phyloP scores from a whole-genome alignment of 2,329 filamentous ascomycete species.

The Tolypocladium ovalisporum region DNA sequence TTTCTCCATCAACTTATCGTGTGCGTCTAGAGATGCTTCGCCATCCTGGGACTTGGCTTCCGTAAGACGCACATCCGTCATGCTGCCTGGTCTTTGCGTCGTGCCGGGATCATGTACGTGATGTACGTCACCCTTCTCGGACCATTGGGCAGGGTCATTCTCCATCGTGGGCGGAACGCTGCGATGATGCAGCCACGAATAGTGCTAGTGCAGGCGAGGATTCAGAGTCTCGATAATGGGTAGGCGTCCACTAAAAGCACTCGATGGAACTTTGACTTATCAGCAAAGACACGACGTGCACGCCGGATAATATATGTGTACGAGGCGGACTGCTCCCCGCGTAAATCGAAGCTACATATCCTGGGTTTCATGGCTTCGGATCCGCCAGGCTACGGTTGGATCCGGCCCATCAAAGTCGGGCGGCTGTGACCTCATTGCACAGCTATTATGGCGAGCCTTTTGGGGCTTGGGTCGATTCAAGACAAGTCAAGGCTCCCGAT shows the following conservation, averaged over 20 bases:
- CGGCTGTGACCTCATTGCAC: no score
- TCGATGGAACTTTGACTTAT: not conserved
- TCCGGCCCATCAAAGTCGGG: no score
- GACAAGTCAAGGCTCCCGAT: no score
- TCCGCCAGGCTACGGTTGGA: not conserved
- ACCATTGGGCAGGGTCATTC: not conserved
- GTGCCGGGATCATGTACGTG: not conserved
- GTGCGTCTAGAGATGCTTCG: not conserved
- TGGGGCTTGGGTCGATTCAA: no score
- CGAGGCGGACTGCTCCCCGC: not conserved
- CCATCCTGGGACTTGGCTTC: not conserved
- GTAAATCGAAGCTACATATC: no score
- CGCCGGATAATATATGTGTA: not conserved
- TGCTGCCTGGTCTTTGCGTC: not conserved
- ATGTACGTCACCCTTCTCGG: not conserved
- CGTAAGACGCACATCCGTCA: not conserved
- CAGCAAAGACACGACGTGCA: not conserved
- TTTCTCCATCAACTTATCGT: slow-evolving; percentile 30
- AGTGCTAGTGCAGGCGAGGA: not conserved
- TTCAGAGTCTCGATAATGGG: not conserved
- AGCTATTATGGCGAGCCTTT: no score
- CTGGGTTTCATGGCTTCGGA: no score
- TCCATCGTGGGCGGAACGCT: not conserved
- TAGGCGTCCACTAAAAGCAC: not conserved
- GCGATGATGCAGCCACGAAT: not conserved